Conservation (phyloP, 352 stramenopile genomes). For the Phytophthora rubi region DNA sequence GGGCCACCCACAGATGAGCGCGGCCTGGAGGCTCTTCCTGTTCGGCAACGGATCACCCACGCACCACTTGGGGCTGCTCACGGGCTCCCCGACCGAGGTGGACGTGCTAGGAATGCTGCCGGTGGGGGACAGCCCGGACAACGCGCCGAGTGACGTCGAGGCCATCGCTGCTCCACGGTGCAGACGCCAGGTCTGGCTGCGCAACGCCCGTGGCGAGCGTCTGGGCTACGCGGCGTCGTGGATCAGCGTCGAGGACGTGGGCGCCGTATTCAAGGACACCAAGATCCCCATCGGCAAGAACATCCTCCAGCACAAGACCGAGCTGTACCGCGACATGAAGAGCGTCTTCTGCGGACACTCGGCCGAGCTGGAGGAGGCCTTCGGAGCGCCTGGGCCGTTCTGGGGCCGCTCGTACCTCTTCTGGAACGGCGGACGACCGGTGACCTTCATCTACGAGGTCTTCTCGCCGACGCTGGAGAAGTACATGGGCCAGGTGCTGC, state of each 20-base stretch:
- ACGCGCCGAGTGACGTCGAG: constrained; percentile 51
- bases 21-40: constrained; percentile 82
- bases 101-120: constrained; percentile 75
- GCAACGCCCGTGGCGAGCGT: constrained; percentile 71
- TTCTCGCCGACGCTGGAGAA: constrained; percentile 80
- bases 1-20: constrained; percentile 61
- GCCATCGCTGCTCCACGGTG: constrained; percentile 66
- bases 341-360: constrained; percentile 76
- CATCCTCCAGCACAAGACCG: constrained; percentile 82
- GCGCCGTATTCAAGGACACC: constrained; percentile 80
- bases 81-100: constrained; percentile 72
- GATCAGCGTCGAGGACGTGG: constrained; percentile 70
- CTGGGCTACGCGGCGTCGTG: constrained; percentile 86
- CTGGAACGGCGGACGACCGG: constrained; percentile 76
- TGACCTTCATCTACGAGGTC: constrained; percentile 91
- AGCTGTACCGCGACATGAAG: constrained; percentile 89
- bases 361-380: constrained; percentile 60
- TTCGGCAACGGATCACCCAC: constrained; percentile 87
- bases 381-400: constrained; percentile 72
- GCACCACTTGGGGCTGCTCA: constrained; percentile 81
- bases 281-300: constrained; percentile 86
- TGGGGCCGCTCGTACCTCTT: constrained; percentile 90
- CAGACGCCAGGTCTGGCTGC: constrained; percentile 80
- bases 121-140: constrained; percentile 51
- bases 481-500: constrained; percentile 80